Evolutionary conservation across 371 early-diverging fungal genomes (phyloP).

Genomic region (Capillidium heterosporum): DNA sequence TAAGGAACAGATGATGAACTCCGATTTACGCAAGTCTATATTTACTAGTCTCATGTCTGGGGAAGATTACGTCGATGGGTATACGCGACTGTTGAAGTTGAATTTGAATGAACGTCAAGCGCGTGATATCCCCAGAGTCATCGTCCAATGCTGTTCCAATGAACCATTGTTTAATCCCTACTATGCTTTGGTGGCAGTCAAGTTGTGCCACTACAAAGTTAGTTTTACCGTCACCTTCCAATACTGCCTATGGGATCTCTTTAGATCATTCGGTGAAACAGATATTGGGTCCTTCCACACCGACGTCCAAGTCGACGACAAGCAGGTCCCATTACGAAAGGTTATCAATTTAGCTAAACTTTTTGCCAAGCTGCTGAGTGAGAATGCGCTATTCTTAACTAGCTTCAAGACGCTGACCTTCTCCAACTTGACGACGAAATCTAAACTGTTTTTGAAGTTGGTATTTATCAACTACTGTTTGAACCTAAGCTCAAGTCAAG

Average conservation of each 20-base stretch:
- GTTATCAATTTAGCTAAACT: constrained; percentile 55
- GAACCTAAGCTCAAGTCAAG: no score
- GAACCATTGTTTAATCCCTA: constrained; percentile 85
- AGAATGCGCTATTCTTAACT: constrained; percentile 35
- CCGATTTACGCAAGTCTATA: constrained; percentile 78
- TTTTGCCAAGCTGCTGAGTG: constrained; percentile 41
- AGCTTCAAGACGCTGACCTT: constrained; percentile 23
- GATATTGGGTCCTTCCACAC: constrained; percentile 56
- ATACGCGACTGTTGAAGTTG: constrained; percentile 64
- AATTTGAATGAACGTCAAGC: constrained; percentile 75
- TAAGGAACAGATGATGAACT: constrained; percentile 82
- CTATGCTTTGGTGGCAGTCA: constrained; percentile 67
- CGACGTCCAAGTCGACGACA: constrained; percentile 7
- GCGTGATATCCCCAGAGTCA: constrained; percentile 83
- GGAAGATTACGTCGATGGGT: constrained; percentile 83
- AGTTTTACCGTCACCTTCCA: constrained; percentile 83
- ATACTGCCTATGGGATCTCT: constrained; percentile 86
- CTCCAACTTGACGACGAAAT: no score
- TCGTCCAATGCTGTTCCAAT: constrained; percentile 74
- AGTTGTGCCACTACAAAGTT: constrained; percentile 53
- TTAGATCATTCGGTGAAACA: constrained; percentile 53
- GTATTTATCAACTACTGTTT: no score
- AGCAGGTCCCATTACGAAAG: constrained; percentile 31
- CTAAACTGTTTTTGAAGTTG: no score
- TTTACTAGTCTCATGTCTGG: constrained; percentile 79